Evolutionary conservation across 192 early-diverging fungal species (phyloP).

Genomic region (Martensiomyces pterosporus): DNA sequence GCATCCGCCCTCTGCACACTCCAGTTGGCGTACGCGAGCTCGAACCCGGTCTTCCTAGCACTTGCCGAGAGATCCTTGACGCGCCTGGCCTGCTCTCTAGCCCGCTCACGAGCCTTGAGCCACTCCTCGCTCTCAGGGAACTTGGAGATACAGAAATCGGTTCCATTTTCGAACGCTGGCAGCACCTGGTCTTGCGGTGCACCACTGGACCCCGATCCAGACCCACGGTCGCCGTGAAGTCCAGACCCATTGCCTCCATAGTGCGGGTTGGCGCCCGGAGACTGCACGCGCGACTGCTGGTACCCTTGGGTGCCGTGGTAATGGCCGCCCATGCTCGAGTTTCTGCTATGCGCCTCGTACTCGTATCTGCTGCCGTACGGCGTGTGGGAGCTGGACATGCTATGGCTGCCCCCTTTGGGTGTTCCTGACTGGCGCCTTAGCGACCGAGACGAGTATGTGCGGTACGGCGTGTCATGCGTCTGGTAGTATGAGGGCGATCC

Average conservation of each 20-base stretch:
- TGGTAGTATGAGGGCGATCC: slow-evolving; percentile 11
- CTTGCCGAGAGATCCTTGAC: slow-evolving; percentile 22
- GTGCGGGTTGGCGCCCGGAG: slow-evolving; percentile 19
- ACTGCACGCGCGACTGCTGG: slow-evolving; percentile 16
- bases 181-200: slow-evolving; percentile 9
- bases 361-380: slow-evolving; percentile 18
- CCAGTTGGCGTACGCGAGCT: slow-evolving; percentile 30
- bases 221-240: too few relatives aligned
- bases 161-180: slow-evolving; percentile 16
- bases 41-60: slow-evolving; percentile 31
- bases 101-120: slow-evolving; percentile 27
- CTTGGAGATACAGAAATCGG: slow-evolving; percentile 34
- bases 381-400: slow-evolving; percentile 8
- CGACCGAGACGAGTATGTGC: slow-evolving; percentile 18
- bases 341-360: slow-evolving; percentile 24
- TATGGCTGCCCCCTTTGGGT: slow-evolving; percentile 18
- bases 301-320: slow-evolving; percentile 10
- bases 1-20: slow-evolving; percentile 32
- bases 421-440: slow-evolving; percentile 20
- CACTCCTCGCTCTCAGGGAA: slow-evolving; percentile 23
- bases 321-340: slow-evolving; percentile 14
- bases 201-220: neutral
- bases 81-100: slow-evolving; percentile 30
- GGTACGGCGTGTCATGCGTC: slow-evolving; percentile 19
- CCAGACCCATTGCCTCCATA: too few relatives aligned